Evolutionary conservation across 257 asterid species (phyloP), one percentile per base, ranked within the genome.

Genomic region (Nicotiana knightiana): DNA sequence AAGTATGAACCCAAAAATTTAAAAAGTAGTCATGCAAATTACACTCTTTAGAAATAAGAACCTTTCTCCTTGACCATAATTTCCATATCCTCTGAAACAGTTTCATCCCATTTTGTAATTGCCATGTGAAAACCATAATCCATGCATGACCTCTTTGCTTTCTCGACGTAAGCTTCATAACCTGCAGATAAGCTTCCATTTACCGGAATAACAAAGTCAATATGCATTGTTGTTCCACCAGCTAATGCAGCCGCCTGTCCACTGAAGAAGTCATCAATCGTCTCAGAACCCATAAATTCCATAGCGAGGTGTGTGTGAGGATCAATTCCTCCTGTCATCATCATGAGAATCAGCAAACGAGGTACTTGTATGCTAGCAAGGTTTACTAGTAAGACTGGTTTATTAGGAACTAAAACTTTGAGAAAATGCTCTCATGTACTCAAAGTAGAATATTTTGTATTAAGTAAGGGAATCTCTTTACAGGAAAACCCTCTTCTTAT

Each of bases 81-180:
- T 86, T 96, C 99, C 97, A 94, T 96, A 84, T 96, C 98, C 81
- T 82, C 82, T 51, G 97, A 87, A 64, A 96, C 96, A 61, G 90
- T 83, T 80, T 92, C 97, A 85, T 96, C 97, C 98, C 98, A 96
- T 87, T 96, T 96, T 30, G 99, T 96, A 85, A 96, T 84, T 79
- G 99, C 97, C 98, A 96, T 93, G 88, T 96, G 99, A 90, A 96
- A 94, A 64, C 99, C 99, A 85, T 96, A 96, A 87, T 96, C 99
- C 97, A 93, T 96, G 90, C 89, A 87, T n/a, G 98, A 90, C 54
- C n/a, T 88, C 89, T 89, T 88, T 30, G 99, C 93, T 85, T 96
- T 96, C 79, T 89, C 90, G 17, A 88, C 93, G 77, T 96, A 94
- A 76, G 94, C 84, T 85, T 91, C 92, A 81, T 65, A 92, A 43